Conservation (phyloP, 805 yeast species). For the Kuraishia piskuri region DNA sequence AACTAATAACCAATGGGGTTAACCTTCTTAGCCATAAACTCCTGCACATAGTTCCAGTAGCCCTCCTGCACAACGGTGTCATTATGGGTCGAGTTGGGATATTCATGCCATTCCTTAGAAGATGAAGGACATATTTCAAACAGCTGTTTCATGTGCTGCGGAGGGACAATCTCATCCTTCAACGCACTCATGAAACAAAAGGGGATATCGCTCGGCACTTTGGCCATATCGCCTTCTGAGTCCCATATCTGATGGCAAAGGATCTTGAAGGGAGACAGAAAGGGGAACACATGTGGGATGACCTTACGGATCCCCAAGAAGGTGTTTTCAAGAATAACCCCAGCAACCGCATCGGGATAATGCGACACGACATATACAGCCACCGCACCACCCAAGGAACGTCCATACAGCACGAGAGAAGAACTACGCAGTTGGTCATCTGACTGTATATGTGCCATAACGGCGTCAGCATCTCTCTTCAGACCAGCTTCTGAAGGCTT, state of each 20-base stretch:
- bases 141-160: conserved; percentile 62
- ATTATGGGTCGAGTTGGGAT: conserved; percentile 64
- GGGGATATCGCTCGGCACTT: conserved; percentile 48
- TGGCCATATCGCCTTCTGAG: conserved; percentile 50
- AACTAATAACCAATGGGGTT: conserved; percentile 22
- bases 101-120: conserved; percentile 44
- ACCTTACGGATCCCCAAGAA: conserved; percentile 68
- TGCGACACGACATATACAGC: conserved; percentile 72
- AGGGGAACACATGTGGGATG: conserved; percentile 68
- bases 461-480: conserved; percentile 73
- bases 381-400: conserved; percentile 94
- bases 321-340: conserved; percentile 78
- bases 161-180: conserved; percentile 88
- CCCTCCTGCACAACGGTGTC: conserved; percentile 69
- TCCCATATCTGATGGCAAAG: conserved; percentile 82
- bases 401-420: conserved; percentile 65
- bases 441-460: conserved; percentile 45
- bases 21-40: conserved; percentile 39
- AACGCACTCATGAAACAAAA: conserved; percentile 64
- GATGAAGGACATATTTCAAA: conserved; percentile 42
- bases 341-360: conserved; percentile 42
- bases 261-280: conserved; percentile 41
- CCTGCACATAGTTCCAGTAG: conserved; percentile 66
- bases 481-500: conserved; percentile 68
- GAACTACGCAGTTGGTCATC: conserved; percentile 46